phyloP scores from a whole-genome alignment of 371 early-diverging fungal species.

The Basidiobolus meristosporus region DNA sequence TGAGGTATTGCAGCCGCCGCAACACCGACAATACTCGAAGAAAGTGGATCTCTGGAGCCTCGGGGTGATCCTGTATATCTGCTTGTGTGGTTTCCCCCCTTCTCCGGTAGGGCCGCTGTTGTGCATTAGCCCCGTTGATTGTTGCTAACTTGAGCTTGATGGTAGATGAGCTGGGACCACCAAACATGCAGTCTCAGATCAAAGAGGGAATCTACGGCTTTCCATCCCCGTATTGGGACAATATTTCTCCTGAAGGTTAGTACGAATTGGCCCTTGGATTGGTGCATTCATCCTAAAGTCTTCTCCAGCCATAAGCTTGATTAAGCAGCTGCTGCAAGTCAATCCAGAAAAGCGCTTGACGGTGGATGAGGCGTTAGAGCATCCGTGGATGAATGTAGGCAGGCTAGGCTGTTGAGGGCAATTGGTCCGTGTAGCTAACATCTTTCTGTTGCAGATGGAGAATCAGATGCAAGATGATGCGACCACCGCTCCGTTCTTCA shows the following conservation, averaged over 20 bases:
- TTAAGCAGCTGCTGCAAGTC: constrained; percentile 26
- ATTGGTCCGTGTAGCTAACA: too few relatives aligned
- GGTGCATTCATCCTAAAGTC: background rate
- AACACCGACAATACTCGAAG: constrained; percentile 49
- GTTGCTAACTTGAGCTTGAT: background rate
- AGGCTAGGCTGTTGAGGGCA: too few relatives aligned
- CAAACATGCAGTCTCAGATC: constrained; percentile 46
- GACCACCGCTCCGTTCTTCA: too few relatives aligned
- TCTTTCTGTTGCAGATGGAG: too few relatives aligned
- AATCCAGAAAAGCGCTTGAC: constrained; percentile 15
- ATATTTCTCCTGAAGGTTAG: constrained; percentile 44
- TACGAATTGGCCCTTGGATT: background rate
- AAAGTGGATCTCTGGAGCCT: constrained; percentile 96
- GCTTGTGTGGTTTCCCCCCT: constrained; percentile 90
- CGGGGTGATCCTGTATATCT: constrained; percentile 95
- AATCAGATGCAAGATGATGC: too few relatives aligned
- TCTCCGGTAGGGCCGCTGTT: constrained; percentile 37
- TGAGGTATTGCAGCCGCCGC: constrained; percentile 60
- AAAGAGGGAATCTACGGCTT: constrained; percentile 57
- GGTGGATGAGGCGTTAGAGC: constrained; percentile 10
- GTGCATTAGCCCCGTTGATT: background rate
- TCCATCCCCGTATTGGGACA: constrained; percentile 67
- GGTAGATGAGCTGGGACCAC: constrained; percentile 22
- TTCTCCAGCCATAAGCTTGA: constrained; percentile 29
- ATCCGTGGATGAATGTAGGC: constrained; percentile 12